Percentiles rank a stretch among this genome's conserved stretches.
phyloP scores from a whole-genome alignment of 2,329 filamentous ascomycete species.

The Ramichloridium luteum region DNA sequence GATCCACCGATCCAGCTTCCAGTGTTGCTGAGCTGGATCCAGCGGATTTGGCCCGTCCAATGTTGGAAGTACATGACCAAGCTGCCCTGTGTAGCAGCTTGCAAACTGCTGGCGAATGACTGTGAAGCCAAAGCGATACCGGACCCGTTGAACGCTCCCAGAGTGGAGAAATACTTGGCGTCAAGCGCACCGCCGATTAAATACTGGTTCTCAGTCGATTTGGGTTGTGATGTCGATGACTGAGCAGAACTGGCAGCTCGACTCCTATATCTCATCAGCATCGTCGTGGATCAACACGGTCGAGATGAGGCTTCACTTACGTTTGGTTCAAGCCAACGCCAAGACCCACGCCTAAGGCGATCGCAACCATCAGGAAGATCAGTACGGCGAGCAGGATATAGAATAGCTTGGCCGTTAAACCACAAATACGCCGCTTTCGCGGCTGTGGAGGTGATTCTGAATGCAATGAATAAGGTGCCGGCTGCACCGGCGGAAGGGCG shows the following conservation, averaged over 20 bases:
- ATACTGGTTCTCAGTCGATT: no score
- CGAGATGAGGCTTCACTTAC: no score
- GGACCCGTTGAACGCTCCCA: constrained; percentile 36
- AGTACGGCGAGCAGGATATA: constrained; percentile 15
- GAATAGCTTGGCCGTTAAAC: no score
- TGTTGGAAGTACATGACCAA: constrained; percentile 37
- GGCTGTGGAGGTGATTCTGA: no score
- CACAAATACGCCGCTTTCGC: no score
- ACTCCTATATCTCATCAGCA: no score
- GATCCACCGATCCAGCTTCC: constrained; percentile 30
- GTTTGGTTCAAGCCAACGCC: constrained; percentile 25
- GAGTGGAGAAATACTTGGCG: constrained; percentile 27
- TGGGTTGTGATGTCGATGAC: no score
- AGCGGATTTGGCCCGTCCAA: constrained; percentile 31
- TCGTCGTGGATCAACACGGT: no score
- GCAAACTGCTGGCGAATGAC: constrained; percentile 24
- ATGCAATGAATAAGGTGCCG: constrained; percentile 10
- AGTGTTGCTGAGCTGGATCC: constrained; percentile 25
- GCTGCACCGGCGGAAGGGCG: constrained; percentile 9
- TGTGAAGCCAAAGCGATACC: constrained; percentile 35
- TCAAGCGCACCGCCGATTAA: constrained; percentile 30
- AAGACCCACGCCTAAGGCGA: constrained; percentile 27
- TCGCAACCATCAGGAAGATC: constrained; percentile 18
- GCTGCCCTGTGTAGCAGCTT: constrained; percentile 25
- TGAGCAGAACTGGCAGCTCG: no score